Evolutionary conservation across 2,329 filamentous ascomycete species (phyloP).

Genomic region (Pochonia chlamydosporia): DNA sequence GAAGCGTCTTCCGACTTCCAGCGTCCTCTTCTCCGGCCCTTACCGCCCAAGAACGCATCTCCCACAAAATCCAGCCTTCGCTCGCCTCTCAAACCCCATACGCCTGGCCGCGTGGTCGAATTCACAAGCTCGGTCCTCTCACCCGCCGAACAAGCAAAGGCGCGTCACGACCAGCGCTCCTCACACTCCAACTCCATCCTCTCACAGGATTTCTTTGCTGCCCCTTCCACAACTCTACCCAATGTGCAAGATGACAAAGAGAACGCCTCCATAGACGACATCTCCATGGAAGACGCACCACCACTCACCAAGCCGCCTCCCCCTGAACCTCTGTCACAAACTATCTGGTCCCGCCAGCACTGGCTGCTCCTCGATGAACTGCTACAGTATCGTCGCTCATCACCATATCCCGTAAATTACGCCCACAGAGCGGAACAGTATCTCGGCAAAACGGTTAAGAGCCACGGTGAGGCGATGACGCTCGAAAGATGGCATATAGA

Average conservation of each 20-base stretch:
- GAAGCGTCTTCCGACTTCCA: slow-evolving; percentile 29
- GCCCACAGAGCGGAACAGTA: slow-evolving; percentile 27
- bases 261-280: slow-evolving; percentile 20
- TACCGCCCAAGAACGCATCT: slow-evolving; percentile 46
- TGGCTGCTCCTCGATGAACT: slow-evolving; percentile 49
- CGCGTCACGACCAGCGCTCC: slow-evolving; percentile 23
- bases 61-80: slow-evolving; percentile 52
- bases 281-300: slow-evolving; percentile 22
- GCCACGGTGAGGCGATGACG: slow-evolving; percentile 39
- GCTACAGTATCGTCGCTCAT: slow-evolving; percentile 40
- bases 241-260: slow-evolving; percentile 24
- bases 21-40: slow-evolving; percentile 38
- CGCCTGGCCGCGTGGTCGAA: slow-evolving; percentile 52
- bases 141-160: slow-evolving; percentile 34
- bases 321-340: slow-evolving; percentile 30
- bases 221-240: not conserved
- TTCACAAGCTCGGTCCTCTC: slow-evolving; percentile 48
- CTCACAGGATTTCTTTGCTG: slow-evolving; percentile 4
- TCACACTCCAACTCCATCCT: slow-evolving; percentile 19
- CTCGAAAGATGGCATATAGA: slow-evolving; percentile 54
- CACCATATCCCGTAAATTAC: slow-evolving; percentile 27
- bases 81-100: slow-evolving; percentile 51
- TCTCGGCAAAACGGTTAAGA: slow-evolving; percentile 42
- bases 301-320: slow-evolving; percentile 7
- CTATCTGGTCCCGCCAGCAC: slow-evolving; percentile 43